Conservation (phyloP, 2,329 filamentous ascomycete genomes). For the Gliomastix tumulicola region DNA sequence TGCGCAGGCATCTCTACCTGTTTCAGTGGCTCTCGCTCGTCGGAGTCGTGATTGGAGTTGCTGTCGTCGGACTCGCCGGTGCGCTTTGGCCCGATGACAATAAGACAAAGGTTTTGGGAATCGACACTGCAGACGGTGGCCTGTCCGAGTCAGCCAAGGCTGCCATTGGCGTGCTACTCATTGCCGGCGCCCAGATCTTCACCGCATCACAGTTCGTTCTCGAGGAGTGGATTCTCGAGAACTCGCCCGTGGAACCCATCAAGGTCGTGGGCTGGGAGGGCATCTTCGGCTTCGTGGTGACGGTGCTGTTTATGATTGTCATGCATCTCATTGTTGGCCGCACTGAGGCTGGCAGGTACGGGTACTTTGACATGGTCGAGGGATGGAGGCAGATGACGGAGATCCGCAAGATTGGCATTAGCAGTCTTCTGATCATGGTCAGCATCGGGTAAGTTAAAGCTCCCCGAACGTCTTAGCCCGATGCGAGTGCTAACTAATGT, state of each 20-base stretch:
- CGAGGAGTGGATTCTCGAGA: constrained; percentile 83
- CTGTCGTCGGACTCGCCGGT: constrained; percentile 81
- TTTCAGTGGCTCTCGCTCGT: constrained; percentile 91
- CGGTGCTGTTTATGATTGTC: constrained; percentile 69
- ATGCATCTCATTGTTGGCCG: constrained; percentile 72
- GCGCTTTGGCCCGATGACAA: constrained; percentile 68
- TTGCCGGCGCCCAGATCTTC: constrained; percentile 92
- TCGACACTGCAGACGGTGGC: constrained; percentile 30
- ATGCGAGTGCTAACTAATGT: constrained; percentile 12
- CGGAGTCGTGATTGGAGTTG: constrained; percentile 83
- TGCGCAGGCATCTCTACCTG: constrained; percentile 69
- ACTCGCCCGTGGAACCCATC: constrained; percentile 64
- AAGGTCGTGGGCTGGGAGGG: constrained; percentile 96
- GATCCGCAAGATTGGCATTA: constrained; percentile 63
- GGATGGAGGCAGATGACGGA: constrained; percentile 75
- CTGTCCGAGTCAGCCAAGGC: constrained; percentile 38
- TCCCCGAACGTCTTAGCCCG: background rate
- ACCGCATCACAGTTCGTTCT: constrained; percentile 94
- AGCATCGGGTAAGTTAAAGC: constrained; percentile 74
- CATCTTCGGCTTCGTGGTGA: constrained; percentile 79
- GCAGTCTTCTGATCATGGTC: constrained; percentile 89
- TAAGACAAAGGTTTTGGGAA: constrained; percentile 26
- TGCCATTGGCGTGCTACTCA: constrained; percentile 78
- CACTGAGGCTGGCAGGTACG: constrained; percentile 65
- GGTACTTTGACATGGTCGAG: constrained; percentile 86